Conservation (phyloP, 2,329 filamentous ascomycete species). For the Chrysosporium queenslandicum region DNA sequence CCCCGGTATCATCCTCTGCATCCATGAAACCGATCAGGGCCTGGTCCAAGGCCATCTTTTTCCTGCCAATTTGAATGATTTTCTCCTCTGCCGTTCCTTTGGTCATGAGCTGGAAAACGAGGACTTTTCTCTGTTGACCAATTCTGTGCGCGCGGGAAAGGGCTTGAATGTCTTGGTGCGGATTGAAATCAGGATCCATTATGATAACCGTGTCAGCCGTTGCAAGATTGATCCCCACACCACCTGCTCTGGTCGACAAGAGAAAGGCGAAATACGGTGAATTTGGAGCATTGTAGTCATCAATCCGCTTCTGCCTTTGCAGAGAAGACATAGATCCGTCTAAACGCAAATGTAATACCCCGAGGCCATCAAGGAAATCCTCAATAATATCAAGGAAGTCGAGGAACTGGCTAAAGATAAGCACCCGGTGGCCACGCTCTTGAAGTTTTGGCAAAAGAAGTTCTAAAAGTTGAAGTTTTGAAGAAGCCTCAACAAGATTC, state of each 20-base stretch:
- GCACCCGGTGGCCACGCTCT: slow-evolving; percentile 74
- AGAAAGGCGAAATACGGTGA: slow-evolving; percentile 83
- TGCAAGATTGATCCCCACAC: slow-evolving; percentile 93
- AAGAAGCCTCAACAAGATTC: slow-evolving; percentile 82
- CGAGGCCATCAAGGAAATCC: slow-evolving; percentile 73
- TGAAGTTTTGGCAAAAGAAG: slow-evolving; percentile 78
- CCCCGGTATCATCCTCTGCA: slow-evolving; percentile 56
- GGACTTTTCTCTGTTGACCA: slow-evolving; percentile 87
- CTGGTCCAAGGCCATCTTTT: slow-evolving; percentile 93
- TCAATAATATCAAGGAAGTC: slow-evolving; percentile 79
- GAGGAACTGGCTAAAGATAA: slow-evolving; percentile 94
- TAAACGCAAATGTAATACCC: slow-evolving; percentile 64
- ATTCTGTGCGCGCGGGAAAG: slow-evolving; percentile 91
- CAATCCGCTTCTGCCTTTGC: slow-evolving; percentile 89
- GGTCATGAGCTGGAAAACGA: slow-evolving; percentile 92
- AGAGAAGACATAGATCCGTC: slow-evolving; percentile 74
- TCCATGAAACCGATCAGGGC: slow-evolving; percentile 89
- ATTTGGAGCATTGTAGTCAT: slow-evolving; percentile 77
- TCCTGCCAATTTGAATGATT: slow-evolving; percentile 89
- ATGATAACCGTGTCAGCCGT: slow-evolving; percentile 98
- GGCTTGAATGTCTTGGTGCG: slow-evolving; percentile 94
- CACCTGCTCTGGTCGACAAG: slow-evolving; percentile 85
- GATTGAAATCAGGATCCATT: slow-evolving; percentile 93
- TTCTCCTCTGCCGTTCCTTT: slow-evolving; percentile 84
- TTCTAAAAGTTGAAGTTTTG: slow-evolving; percentile 76